phyloP scores from a whole-genome alignment of 1,284 basidiomycete species.

The Rhizoctonia solani region DNA sequence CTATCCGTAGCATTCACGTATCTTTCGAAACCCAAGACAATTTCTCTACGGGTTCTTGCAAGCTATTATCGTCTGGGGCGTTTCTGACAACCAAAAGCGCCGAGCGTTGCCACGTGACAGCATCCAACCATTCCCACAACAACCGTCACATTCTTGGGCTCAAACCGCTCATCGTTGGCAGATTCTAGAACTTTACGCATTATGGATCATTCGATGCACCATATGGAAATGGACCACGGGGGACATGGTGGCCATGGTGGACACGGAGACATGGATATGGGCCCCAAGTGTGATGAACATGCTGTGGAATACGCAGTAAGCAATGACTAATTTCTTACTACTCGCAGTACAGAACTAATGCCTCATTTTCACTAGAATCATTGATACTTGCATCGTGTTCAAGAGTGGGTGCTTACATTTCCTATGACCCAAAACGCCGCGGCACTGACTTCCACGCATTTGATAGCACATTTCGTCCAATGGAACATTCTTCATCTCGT shows the following conservation, averaged over 20 bases:
- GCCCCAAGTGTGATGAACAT: constrained; percentile 38
- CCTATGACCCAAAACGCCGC: constrained; percentile 43
- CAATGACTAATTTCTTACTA: not conserved
- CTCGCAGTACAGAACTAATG: not conserved
- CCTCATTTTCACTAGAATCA: constrained; percentile 5
- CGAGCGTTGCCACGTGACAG: no score
- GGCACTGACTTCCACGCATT: constrained; percentile 53
- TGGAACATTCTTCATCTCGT: constrained; percentile 62
- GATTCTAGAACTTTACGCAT: no score
- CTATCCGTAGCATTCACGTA: no score
- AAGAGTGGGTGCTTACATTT: not conserved
- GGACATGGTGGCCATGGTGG: constrained; percentile 18
- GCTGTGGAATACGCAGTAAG: constrained; percentile 40
- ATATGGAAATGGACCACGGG: constrained; percentile 22
- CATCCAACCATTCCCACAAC: no score
- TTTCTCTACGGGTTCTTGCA: no score
- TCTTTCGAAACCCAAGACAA: no score
- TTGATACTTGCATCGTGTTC: constrained; percentile 38
- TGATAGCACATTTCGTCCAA: constrained; percentile 72
- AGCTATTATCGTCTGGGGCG: no score
- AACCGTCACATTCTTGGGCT: no score
- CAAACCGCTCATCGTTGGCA: no score
- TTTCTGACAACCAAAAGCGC: no score
- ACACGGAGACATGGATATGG: constrained; percentile 28
- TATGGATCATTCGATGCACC: constrained; percentile 29